Base-by-base conservation (phyloP, 2,329 filamentous ascomycete species). In the Coccinonectria pachysandricola region DNA sequence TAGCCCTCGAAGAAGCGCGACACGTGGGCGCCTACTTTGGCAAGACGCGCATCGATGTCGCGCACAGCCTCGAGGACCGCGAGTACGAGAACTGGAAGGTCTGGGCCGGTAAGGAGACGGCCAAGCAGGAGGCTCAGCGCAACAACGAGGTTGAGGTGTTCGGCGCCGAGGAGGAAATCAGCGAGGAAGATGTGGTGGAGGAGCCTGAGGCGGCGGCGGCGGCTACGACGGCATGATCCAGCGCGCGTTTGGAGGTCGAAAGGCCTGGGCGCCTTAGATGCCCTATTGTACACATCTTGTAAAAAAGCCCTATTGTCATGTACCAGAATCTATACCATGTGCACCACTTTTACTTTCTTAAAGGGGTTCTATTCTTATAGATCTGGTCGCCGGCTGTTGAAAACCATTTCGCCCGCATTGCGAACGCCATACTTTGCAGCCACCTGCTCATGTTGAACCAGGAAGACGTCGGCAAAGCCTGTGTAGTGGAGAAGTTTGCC, bases 21-120 rank as follows among this genome's bases (percentile, higher is more conserved):
- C 72, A 81, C 45, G 79, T 81, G 5, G 91, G 91, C 27, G 87
- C 86, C 26, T 85, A 85, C 64, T 96, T 96, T 52, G 85, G 85
- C 52, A 81, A 79, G 55, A 66, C 72, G 21, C 68, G 71, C 33
- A 53, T 86, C 26, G 78, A 93, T 34, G 64, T 93, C 30, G 76
- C 83, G 39, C 82, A 91, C 74, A 63, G 77, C 36, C 65, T 94
- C 27, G 91, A 98, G 58, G 76, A 92, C 57, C 58, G 68, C 43
- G 65, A 75, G 34, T 93, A 76, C 54, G 83, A 95, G 56, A 62
- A 65, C 36, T 98, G 91, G 91, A 88, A 86, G 67, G 48, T 48
- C 14, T 93, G 85, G 82, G 85, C 86, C 3, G 48, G 48, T 24
- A 56, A 54, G 35, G 52, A 71, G 48, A 57, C 64, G 27, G 53